Evolutionary conservation across 2,329 filamentous ascomycete species (phyloP), one percentile per base, ranked within the genome.

Genomic region (Stemphylium lycopersici): DNA sequence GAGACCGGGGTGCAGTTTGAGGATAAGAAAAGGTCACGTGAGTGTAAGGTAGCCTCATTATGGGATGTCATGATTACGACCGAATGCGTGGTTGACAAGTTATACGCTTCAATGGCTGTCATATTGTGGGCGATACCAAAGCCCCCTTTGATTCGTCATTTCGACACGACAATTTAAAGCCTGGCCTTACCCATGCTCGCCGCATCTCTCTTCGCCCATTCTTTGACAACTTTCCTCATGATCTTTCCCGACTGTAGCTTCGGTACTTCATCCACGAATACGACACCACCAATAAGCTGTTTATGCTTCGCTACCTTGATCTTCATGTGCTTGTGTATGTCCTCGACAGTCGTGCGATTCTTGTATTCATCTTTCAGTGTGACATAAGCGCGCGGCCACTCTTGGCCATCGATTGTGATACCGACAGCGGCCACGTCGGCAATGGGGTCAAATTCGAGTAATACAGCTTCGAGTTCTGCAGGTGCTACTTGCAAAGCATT

Each of bases 201-300:
- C 2, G 78, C 80, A 69, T 86, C 84, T 53, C 74, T 74, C 72
- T 83, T 84, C 6, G 83, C 79, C 83, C 82, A 85, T 38, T 84
- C 81, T 60, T 80, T 79, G 74, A 86, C 75, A 5, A 80, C 67
- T 61, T 84, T 84, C 43, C 83, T 75, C 67, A 82, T 77, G 45
- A 86, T 85, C 76, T 86, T 87, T 7, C 84, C 84, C 55, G 80
- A 82, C 11, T 81, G 79, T 40, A 84, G 71, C 67, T 84, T 85
- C 0, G 84, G 83, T 48, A 86, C 79, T 58, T 82, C 81, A 43
- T 84, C 79, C 6, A 86, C 77, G 55, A 85, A 84, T 22, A 78
- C 73, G 24, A 84, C 77, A 3, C 82, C 82, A 2, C 82, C 82
- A 1, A 75, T 77, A 1, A 84, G 73, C 50, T 76, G 74, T 62